Base-by-base conservation (phyloP, 495 filamentous ascomycete genomes). In the Aspergillus bertholletiae region DNA sequence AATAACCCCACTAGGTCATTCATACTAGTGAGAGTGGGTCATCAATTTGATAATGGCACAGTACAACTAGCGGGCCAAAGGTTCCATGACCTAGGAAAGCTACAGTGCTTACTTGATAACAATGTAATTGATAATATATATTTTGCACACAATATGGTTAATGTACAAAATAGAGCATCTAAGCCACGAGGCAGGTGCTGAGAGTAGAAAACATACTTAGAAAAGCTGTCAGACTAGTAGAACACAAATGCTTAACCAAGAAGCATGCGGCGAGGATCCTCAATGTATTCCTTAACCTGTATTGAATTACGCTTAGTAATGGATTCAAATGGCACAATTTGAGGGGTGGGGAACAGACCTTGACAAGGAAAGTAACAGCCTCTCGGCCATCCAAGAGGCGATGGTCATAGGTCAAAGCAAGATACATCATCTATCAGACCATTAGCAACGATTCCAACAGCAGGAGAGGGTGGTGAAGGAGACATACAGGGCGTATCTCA, bases 331-430 rank as follows among this genome's bases (percentile, higher is more conserved):
- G 15, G 21, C 4, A 2, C 32, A 39, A 12, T 26, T n/a, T 5
- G 17, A 24, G 12, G 12, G 2, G 7, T 1, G 8, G 35, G 15
- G 8, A 39, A 34, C 50, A 37, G 24, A 83, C 86, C 86, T 96
- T 97, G 41, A 98, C 88, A 58, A 98, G 77, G 82, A 98, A 98
- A 55, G 93, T 95, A 24, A 96, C 92, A 12, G 92, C 95, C 77
- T 98, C 94, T 62, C 94, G 85, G 23, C 94, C 95, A 70, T 97
- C 95, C 23, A 98, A 78, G 34, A 97, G 82, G 58, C 94, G 88
- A 72, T 98, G 94, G 65, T 98, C 94, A 67, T 98, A 98, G 15
- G 94, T 98, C 47, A 98, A 82, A 37, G 94, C 95, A 37, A 98
- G 84, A 60, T 96, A 97, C 94, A 98, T 98, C 90, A 98, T 97